Base-by-base conservation (phyloP, 495 filamentous ascomycete species). In the Aspergillus sparsus region DNA sequence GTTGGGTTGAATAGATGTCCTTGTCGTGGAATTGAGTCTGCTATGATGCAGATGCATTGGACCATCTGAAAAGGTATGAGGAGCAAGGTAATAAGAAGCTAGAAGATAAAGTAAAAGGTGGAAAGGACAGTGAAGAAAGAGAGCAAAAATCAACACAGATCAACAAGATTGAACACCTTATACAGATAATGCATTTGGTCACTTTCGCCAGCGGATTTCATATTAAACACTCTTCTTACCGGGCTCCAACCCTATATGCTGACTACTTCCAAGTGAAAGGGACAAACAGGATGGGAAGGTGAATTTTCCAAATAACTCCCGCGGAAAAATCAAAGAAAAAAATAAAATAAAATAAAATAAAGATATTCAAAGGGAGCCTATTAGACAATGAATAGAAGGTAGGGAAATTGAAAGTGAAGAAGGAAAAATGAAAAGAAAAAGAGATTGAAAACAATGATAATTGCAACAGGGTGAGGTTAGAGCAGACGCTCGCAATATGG, bases 341-440 rank as follows among this genome's bases (percentile, higher is more conserved):
- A 47, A 49, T 36, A 36, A 27, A 27, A 27, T 27, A 27, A 27
- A 27, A 27, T 3, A 27, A 27, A 27, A 3, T 27, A 27, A 27
- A 27, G 21, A 27, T 27, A 27, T 27, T 27, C 21, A 27, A 27
- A 27, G 21, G 21, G 21, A 27, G 21, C 21, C 21, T 27, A 27
- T 27, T 27, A 27, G 21, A 27, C 21, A 27, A 27, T 27, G 21
- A 27, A 27, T 27, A 33, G 44, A 55, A 16, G 53, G 34, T 10
- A 35, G 55, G 64, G 58, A 54, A 65, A n/a, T n/a, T n/a, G n/a
- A n/a, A n/a, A n/a, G n/a, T n/a, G n/a, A n/a, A n/a, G n/a, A n/a
- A n/a, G 64, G 58, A 54, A 65, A 55, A 49, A 55, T 54, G 62
- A 58, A 47, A 62, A 62, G 50, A 58, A 49, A 39, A 34, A 36